phyloP scores from a whole-genome alignment of 169 alveolate genomes.

The Plasmodium vivax region DNA sequence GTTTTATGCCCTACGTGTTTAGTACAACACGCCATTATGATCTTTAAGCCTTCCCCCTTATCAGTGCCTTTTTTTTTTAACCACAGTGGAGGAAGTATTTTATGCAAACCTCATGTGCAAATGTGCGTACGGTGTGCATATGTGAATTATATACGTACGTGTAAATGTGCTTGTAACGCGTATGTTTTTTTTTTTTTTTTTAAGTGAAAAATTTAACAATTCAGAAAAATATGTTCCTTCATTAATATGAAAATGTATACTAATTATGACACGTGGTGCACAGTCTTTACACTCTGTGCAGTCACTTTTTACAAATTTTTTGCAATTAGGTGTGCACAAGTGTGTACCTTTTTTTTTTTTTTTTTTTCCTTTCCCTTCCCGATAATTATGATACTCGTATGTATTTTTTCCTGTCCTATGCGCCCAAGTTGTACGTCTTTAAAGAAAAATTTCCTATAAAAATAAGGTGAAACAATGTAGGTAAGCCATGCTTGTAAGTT shows the following conservation, averaged over 20 bases:
- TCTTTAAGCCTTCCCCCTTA: conserved; percentile 2
- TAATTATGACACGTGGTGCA: background rate
- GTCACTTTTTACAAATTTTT: background rate
- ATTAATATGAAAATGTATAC: conserved; percentile 1
- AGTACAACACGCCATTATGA: background rate
- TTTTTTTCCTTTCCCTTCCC: background rate
- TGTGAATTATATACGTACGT: background rate
- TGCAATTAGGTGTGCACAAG: background rate
- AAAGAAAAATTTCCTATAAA: background rate
- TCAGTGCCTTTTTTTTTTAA: background rate
- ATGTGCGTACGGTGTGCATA: conserved; percentile 11
- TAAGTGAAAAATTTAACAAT: conserved; percentile 52
- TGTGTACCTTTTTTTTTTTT: background rate
- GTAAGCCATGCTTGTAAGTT: background rate
- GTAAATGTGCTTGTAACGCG: conserved; percentile 10
- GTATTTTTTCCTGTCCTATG: background rate
- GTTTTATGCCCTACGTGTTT: background rate
- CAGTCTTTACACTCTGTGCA: background rate
- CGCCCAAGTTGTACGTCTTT: background rate
- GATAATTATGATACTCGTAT: background rate
- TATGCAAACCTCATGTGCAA: background rate
- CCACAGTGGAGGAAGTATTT: background rate
- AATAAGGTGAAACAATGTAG: background rate
- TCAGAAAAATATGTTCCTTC: background rate
- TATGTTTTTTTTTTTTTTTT: conserved; percentile 35